Percentiles rank a stretch among this genome's conserved stretches.
Conservation (phyloP, 140 eudicot genomes). For the Anethum foeniculum region DNA sequence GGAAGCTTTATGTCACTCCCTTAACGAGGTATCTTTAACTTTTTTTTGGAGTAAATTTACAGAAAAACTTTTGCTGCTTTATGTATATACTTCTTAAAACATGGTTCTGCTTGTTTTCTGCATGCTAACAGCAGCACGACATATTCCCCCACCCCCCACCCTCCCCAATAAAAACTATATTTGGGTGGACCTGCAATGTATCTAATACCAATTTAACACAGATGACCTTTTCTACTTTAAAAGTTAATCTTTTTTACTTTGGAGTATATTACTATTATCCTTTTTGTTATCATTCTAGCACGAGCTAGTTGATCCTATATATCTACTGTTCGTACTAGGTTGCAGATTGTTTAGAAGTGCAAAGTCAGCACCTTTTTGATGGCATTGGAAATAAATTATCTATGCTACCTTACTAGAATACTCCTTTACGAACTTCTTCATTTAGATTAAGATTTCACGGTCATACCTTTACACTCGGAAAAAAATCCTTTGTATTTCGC, state of each 20-base stretch:
- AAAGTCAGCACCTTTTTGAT: no score
- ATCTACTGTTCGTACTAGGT: no score
- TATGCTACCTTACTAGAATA: no score
- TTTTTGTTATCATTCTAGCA: background rate
- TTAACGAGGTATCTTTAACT: conserved; percentile 66
- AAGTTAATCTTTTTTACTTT: background rate
- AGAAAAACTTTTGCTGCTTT: background rate
- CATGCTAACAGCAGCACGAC: background rate
- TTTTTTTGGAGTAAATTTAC: background rate
- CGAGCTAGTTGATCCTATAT: no score
- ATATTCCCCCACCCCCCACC: background rate
- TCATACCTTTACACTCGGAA: background rate
- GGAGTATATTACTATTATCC: background rate
- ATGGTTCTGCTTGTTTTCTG: background rate
- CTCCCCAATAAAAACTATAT: background rate
- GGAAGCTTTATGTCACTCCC: conserved; percentile 87
- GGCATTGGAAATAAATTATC: no score
- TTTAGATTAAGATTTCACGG: background rate
- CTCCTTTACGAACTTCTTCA: background rate
- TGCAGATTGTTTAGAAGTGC: no score
- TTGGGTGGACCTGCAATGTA: background rate
- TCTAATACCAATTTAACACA: background rate
- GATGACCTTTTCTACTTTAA: background rate
- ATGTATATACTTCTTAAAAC: background rate
- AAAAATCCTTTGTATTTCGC: no score